phyloP scores from a whole-genome alignment of 2,329 filamentous ascomycete genomes.

The Fusarium poae region DNA sequence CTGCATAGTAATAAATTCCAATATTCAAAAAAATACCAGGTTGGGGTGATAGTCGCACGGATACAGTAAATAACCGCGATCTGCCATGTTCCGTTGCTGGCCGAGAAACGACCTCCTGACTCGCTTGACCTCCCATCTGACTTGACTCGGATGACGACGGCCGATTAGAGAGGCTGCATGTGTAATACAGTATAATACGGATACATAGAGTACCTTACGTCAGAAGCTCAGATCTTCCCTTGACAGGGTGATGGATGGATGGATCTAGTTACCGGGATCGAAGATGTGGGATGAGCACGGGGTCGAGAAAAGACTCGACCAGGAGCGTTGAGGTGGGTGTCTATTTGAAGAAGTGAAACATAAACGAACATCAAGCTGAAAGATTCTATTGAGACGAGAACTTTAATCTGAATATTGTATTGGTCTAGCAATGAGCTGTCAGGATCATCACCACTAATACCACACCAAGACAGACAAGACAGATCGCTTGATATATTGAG shows the following conservation, averaged over 20 bases:
- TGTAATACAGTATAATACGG: conserved; percentile 25
- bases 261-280: conserved; percentile 35
- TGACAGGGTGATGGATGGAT: conserved; percentile 19
- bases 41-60: neutral
- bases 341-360: conserved; percentile 9
- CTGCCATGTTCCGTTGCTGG: conserved; percentile 32
- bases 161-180: conserved; percentile 25
- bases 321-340: neutral
- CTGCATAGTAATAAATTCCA: conserved; percentile 22
- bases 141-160: conserved; percentile 50
- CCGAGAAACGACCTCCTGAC: conserved; percentile 47
- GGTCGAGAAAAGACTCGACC: conserved; percentile 3
- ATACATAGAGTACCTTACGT: conserved; percentile 30
- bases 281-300: conserved; percentile 28
- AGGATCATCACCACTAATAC: neutral
- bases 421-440: conserved; percentile 2
- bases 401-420: neutral
- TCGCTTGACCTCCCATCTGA: conserved; percentile 46
- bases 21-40: conserved; percentile 9
- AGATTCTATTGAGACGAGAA: neutral
- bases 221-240: conserved; percentile 42
- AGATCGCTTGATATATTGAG: conserved; percentile 6
- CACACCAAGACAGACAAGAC: conserved; percentile 10
- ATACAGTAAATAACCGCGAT: neutral
- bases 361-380: neutral